Base-by-base conservation (phyloP, 2,329 filamentous ascomycete genomes). In the Graphium sp. region DNA sequence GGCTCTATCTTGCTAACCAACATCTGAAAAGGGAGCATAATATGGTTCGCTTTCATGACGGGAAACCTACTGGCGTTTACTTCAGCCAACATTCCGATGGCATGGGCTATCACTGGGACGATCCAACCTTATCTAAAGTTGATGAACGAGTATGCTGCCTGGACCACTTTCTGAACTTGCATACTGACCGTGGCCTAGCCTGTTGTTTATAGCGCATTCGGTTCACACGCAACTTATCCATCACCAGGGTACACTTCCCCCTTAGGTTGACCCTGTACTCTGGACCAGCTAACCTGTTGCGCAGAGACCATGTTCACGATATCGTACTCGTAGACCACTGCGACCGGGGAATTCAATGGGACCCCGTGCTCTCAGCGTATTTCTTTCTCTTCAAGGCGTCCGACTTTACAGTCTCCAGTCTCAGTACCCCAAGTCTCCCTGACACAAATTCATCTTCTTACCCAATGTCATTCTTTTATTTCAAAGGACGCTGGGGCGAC, bases 141-240 rank as follows among this genome's bases (percentile, higher is more conserved):
- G 40, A 46, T 7, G 42, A 37, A 19, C 37, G 48, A 19, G 48
- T 50, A 37, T 6, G 24, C 15, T 26, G 6, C 23, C 23, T 4
- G 4, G 24, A 18, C 8, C 10, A 2, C 10, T 26, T 7, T 6
- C 15, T n/a, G 6, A 6, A 18, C 14, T 12, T 4, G 44, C 35
- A 5, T 2, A 14, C 27, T 21, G 9, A 33, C 18, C 18, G 18
- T 6, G 17, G 5, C 13, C 7, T 5, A 52, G 47, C 48, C 49
- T 6, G 24, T 47, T 6, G 42, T 47, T 0, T 52, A 48, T 15
- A 52, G 49, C 19, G 49, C 45, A 5, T 37, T 35, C 5, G 49
- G 49, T 3, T 48, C 49, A 1, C 49, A 52, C 18, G 49, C 49
- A 14, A 52, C 50, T 10, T 52, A 49, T 26, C 32, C 37, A 8